Conservation (phyloP, 2,329 filamentous ascomycete genomes). For the Arthrobotrys sinensis region DNA sequence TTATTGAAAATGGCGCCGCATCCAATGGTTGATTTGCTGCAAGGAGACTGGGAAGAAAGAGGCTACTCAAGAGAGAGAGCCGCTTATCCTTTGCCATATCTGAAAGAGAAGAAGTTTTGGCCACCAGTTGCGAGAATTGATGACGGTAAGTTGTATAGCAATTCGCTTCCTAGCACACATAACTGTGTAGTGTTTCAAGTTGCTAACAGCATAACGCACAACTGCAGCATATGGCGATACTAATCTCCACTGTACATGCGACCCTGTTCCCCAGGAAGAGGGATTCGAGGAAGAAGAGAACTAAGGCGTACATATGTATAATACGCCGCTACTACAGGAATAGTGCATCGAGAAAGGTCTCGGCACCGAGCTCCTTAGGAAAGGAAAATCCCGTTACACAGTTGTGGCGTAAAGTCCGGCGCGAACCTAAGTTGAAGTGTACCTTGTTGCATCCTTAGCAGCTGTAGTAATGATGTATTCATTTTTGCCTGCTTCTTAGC, state of each 20-base stretch:
- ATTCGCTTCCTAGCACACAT: background rate
- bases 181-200: background rate
- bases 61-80: conserved; percentile 85
- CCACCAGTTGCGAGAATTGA: conserved; percentile 87
- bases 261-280: conserved; percentile 77
- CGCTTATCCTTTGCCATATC: conserved; percentile 85
- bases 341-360: too few species aligned
- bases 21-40: conserved; percentile 83
- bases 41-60: conserved; percentile 81
- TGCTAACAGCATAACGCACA: too few species aligned
- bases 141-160: conserved; percentile 77
- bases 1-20: conserved; percentile 92
- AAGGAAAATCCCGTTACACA: too few species aligned
- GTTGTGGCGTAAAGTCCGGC: too few species aligned
- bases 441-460: too few species aligned
- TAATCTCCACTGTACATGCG: conserved; percentile 95
- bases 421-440: too few species aligned
- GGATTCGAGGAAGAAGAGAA: background rate
- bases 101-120: conserved; percentile 99
- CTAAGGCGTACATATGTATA: too few species aligned
- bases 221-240: conserved; percentile 85
- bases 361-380: too few species aligned
- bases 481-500: too few species aligned
- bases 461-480: too few species aligned
- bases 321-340: too few species aligned